Percentiles rank a stretch among this genome's conserved stretches.
phyloP scores from a whole-genome alignment of 1,284 basidiomycete genomes.

The Xerocomus subilludens region DNA sequence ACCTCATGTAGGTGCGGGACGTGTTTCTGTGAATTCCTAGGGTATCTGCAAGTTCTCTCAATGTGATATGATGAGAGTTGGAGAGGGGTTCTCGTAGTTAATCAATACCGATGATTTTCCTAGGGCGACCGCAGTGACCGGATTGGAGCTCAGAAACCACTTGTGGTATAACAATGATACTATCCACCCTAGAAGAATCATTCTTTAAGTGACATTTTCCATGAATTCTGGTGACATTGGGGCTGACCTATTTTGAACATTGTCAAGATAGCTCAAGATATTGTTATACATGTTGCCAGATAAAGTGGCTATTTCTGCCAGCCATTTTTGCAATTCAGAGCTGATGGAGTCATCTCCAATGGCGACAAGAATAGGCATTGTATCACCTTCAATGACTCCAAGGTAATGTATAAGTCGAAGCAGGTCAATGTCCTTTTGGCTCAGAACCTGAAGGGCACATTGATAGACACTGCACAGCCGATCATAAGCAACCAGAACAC shows the following conservation, averaged over 20 bases:
- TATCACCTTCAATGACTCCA: not conserved
- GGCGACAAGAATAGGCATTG: constrained; percentile 6
- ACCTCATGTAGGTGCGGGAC: not conserved
- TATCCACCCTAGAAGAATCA: not conserved
- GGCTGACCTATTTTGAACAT: not conserved
- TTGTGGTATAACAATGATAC: not conserved
- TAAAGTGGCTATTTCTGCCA: not conserved
- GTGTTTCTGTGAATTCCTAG: constrained; percentile 8
- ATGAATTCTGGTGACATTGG: no score
- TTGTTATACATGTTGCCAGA: not conserved
- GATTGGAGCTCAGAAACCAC: not conserved
- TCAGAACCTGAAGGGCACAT: not conserved
- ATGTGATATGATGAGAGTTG: not conserved
- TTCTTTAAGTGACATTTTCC: not conserved
- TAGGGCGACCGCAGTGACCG: not conserved
- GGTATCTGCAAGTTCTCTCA: not conserved
- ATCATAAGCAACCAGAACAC: not conserved
- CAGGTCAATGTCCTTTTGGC: not conserved
- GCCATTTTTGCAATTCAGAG: not conserved
- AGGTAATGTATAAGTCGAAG: not conserved
- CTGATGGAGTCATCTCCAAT: not conserved
- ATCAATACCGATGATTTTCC: not conserved
- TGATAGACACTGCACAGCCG: not conserved
- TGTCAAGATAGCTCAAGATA: not conserved
- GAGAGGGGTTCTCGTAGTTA: not conserved